phyloP scores from a whole-genome alignment of 2,329 filamentous ascomycete genomes.

The Colletotrichum caudatum region DNA sequence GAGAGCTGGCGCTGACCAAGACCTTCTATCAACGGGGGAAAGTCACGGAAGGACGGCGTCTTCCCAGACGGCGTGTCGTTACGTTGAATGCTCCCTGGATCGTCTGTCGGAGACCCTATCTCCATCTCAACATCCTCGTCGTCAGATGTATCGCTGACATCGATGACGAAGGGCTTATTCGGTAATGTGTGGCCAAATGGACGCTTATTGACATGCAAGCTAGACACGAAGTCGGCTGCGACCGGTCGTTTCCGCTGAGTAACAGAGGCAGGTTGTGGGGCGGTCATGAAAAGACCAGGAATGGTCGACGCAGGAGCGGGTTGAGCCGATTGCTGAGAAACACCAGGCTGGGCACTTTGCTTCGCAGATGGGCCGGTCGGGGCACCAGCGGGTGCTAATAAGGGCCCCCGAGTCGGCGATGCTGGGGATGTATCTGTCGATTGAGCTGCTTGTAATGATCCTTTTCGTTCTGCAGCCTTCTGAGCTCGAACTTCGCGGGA shows the following conservation, averaged over 20 bases:
- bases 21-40: conserved; percentile 59
- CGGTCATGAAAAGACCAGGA: conserved; percentile 53
- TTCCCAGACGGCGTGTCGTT: conserved; percentile 50
- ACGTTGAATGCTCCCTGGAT: conserved; percentile 51
- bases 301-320: conserved; percentile 46
- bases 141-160: conserved; percentile 80
- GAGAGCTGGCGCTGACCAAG: conserved; percentile 54
- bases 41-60: conserved; percentile 56
- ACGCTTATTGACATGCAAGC: conserved; percentile 64
- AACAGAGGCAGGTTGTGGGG: conserved; percentile 44
- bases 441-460: conserved; percentile 23
- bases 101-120: conserved; percentile 66
- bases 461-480: conserved; percentile 47
- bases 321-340: conserved; percentile 8
- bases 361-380: not conserved
- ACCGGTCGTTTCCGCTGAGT: conserved; percentile 61
- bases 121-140: conserved; percentile 77
- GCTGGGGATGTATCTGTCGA: conserved; percentile 24
- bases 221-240: conserved; percentile 78
- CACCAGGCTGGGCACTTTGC: not conserved
- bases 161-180: conserved; percentile 79
- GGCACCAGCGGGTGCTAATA: not conserved
- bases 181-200: conserved; percentile 70
- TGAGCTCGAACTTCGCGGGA: conserved; percentile 60
- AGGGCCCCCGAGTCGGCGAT: not conserved